These are phyloP conservation scores for Purpureocillium lavendulum DNA, from an alignment of 2,329 filamentous ascomycete species.

Conservation along the genomic window DNA sequence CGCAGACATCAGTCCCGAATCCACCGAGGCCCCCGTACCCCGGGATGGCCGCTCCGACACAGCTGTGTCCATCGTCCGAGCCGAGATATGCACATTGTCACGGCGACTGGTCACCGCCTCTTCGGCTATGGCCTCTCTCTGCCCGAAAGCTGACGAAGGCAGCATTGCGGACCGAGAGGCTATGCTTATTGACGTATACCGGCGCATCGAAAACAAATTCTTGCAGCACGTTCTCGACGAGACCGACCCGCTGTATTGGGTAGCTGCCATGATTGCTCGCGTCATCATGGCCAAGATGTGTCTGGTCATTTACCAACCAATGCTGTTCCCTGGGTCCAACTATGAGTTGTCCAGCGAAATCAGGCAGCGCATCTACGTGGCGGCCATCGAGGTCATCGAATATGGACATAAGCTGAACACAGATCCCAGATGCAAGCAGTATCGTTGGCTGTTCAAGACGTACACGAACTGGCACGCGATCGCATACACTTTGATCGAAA, in stretches of 20 bases:
- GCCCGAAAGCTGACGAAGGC: slow-evolving; percentile 16
- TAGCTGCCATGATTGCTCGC: slow-evolving; percentile 58
- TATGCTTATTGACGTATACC: slow-evolving; percentile 44
- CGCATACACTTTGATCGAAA: slow-evolving; percentile 39
- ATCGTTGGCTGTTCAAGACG: slow-evolving; percentile 41
- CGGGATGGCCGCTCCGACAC: slow-evolving; percentile 44
- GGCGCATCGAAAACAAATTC: slow-evolving; percentile 46
- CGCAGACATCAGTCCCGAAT: slow-evolving; percentile 34
- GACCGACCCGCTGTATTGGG: slow-evolving; percentile 53
- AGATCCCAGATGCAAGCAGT: slow-evolving; percentile 39
- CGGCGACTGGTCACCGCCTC: slow-evolving; percentile 24
- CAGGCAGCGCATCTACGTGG: slow-evolving; percentile 61
- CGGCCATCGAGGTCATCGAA: slow-evolving; percentile 67
- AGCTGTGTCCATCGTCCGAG: slow-evolving; percentile 39
- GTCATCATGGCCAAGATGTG: slow-evolving; percentile 73
- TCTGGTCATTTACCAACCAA: slow-evolving; percentile 67
- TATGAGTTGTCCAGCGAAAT: slow-evolving; percentile 50
- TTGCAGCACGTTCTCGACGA: slow-evolving; percentile 41
- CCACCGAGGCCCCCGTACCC: slow-evolving; percentile 36
- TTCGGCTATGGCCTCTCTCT: slow-evolving; percentile 22
- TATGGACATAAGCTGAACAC: slow-evolving; percentile 56
- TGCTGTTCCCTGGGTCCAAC: slow-evolving; percentile 52
- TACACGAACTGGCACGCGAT: slow-evolving; percentile 45
- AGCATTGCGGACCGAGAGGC: slow-evolving; percentile 27
- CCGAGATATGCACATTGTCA: slow-evolving; percentile 38